A percentile compares a stretch with the other conserved stretches of the same genome.
Conservation (phyloP, 192 early-diverging fungal species). For the Rhizoclosmatium globosum region DNA sequence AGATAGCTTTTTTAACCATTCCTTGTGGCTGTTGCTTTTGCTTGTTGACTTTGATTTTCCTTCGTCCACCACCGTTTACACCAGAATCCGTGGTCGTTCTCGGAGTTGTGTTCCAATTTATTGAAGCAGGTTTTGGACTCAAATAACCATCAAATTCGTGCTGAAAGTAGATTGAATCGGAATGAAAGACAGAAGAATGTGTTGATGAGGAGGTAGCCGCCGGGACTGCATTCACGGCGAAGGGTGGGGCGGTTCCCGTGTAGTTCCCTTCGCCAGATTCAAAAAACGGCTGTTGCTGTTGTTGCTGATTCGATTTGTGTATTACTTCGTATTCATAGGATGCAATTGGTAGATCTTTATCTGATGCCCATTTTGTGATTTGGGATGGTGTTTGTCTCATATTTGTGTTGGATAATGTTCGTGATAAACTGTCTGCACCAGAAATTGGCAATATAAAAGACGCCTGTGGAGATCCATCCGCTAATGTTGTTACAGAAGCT, state of each 20-base stretch:
- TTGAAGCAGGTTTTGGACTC: neutral
- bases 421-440: neutral
- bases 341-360: constrained; percentile 13
- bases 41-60: neutral
- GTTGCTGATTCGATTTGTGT: neutral
- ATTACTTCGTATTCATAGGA: neutral
- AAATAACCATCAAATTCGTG: neutral
- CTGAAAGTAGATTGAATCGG: neutral
- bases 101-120: neutral
- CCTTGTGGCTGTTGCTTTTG: neutral
- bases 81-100: neutral
- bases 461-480: neutral
- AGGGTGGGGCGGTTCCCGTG: constrained; percentile 13
- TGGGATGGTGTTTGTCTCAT: neutral
- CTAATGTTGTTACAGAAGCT: neutral
- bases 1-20: neutral
- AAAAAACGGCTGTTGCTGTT: constrained; percentile 10
- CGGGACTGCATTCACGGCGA: neutral
- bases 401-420: neutral
- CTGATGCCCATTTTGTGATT: constrained; percentile 15
- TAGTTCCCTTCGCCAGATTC: constrained; percentile 10
- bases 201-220: neutral
- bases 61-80: neutral
- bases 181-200: neutral
- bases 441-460: neutral